phyloP scores from a whole-genome alignment of 306 rosid species.

The Fragaria ananassa region DNA sequence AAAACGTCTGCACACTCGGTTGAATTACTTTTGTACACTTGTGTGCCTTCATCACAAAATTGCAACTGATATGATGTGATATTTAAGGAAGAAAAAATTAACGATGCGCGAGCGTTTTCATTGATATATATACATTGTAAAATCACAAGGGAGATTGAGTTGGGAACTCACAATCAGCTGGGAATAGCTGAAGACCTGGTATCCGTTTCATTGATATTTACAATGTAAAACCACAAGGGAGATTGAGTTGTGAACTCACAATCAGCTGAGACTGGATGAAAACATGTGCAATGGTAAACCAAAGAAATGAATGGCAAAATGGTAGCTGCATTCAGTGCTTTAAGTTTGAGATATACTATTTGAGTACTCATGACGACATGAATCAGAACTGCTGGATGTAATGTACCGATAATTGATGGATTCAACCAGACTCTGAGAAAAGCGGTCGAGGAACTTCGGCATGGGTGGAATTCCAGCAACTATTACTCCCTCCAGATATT shows the following conservation, averaged over 20 bases:
- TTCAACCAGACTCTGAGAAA: conserved; percentile 7
- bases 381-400: neutral
- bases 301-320: neutral
- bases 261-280: neutral
- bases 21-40: too few relatives aligned
- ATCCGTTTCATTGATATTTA: conserved; percentile 3
- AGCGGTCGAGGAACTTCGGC: conserved; percentile 17
- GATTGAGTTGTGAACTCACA: neutral
- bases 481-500: conserved; percentile 27
- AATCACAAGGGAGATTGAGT: neutral
- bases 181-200: neutral
- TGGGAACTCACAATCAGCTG: neutral
- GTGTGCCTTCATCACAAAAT: too few relatives aligned
- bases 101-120: neutral
- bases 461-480: conserved; percentile 30
- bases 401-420: neutral
- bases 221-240: neutral
- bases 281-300: neutral
- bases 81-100: too few relatives aligned
- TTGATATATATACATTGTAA: neutral
- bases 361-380: neutral
- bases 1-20: too few relatives aligned
- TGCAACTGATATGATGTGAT: too few relatives aligned
- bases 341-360: neutral
- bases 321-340: neutral